phyloP scores from a whole-genome alignment of 176 grass and related monocot genomes.

The Neostapfia colusana region DNA sequence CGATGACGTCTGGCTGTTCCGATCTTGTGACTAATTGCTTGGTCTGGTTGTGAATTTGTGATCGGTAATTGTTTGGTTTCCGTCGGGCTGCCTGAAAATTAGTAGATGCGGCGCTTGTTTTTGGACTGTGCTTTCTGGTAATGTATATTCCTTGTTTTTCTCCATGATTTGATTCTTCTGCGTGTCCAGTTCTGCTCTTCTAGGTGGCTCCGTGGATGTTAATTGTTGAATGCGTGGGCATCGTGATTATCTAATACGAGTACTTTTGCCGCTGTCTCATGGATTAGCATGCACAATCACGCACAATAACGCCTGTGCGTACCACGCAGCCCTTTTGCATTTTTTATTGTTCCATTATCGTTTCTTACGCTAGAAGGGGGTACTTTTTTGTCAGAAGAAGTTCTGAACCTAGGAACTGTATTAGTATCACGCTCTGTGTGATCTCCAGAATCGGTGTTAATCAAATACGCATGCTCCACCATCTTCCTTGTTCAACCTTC shows the following conservation, averaged over 20 bases:
- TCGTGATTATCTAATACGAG: background rate
- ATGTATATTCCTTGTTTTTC: constrained; percentile 10
- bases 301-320: background rate
- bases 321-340: background rate
- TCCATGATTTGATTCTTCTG: background rate
- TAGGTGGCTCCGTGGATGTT: background rate
- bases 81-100: background rate
- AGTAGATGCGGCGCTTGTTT: background rate
- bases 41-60: constrained; percentile 3
- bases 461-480: background rate
- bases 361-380: background rate
- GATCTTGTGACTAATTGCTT: background rate
- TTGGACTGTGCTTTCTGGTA: background rate
- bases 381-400: background rate
- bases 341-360: background rate
- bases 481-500: background rate
- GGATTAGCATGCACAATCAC: background rate
- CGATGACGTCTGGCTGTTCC: background rate
- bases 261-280: background rate
- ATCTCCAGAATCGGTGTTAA: background rate
- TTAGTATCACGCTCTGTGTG: too few relatives aligned
- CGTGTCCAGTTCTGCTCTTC: background rate
- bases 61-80: constrained; percentile 18
- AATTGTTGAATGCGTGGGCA: background rate
- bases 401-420: background rate